A percentile compares a stretch with the other conserved stretches of the same genome.
phyloP scores from a whole-genome alignment of 495 filamentous ascomycete species.

The Lasiosphaeriaceae sp. region DNA sequence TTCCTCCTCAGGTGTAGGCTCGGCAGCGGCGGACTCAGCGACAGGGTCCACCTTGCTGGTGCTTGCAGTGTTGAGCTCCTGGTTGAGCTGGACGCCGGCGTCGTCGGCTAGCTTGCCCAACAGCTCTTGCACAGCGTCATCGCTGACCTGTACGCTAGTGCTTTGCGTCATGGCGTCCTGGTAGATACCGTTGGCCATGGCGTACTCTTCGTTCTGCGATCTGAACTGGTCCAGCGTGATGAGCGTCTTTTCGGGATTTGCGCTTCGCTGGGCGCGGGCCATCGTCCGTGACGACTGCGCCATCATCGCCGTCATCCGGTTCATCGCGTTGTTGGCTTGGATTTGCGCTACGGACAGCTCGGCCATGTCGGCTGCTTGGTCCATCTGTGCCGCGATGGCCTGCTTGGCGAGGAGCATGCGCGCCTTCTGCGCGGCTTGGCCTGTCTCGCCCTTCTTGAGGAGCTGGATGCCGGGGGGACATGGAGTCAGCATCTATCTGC shows the following conservation, averaged over 20 bases:
- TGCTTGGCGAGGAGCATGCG: constrained; percentile 54
- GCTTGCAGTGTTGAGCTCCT: constrained; percentile 61
- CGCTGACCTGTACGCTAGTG: constrained; percentile 71
- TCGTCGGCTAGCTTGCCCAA: constrained; percentile 80
- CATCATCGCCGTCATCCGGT: constrained; percentile 53
- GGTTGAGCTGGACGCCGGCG: constrained; percentile 68
- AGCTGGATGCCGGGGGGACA: constrained; percentile 41
- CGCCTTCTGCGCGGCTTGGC: constrained; percentile 79
- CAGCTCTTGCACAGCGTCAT: constrained; percentile 78
- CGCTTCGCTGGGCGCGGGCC: constrained; percentile 67
- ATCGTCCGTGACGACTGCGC: constrained; percentile 46
- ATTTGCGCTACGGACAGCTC: constrained; percentile 49
- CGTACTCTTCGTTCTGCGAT: constrained; percentile 78
- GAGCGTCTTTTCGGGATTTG: constrained; percentile 65
- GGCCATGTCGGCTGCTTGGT: constrained; percentile 52
- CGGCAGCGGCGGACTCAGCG: constrained; percentile 31
- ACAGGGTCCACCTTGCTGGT: constrained; percentile 51
- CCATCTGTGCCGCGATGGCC: constrained; percentile 51
- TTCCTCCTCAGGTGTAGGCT: constrained; percentile 59
- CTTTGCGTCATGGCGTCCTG: constrained; percentile 74
- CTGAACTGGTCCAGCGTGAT: constrained; percentile 74
- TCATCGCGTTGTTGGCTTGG: constrained; percentile 53
- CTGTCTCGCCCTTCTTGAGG: constrained; percentile 67
- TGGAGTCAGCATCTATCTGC: neutral
- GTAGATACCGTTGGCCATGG: constrained; percentile 77